Conservation (phyloP, 495 filamentous ascomycete species). For the Parmelia sp. region DNA sequence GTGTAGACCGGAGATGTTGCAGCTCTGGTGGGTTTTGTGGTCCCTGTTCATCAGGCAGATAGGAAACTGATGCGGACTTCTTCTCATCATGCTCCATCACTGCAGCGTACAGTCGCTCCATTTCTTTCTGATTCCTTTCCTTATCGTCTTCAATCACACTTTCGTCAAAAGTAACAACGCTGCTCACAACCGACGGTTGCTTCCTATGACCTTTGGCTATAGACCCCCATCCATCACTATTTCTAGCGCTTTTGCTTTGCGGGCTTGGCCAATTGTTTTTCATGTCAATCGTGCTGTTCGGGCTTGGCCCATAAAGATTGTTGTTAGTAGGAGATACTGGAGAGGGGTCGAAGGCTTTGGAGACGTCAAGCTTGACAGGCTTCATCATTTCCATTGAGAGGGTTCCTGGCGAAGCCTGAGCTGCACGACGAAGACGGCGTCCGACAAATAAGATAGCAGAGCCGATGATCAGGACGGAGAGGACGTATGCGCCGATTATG, state of each 20-base stretch:
- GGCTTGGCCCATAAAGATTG: conserved; percentile 41
- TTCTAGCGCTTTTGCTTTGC: conserved; percentile 29
- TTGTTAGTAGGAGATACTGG: conserved; percentile 26
- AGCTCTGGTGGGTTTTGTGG: conserved; percentile 27
- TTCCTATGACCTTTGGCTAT: conserved; percentile 33
- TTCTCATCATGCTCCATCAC: conserved; percentile 84
- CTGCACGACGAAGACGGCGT: conserved; percentile 49
- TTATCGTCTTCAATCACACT: conserved; percentile 66
- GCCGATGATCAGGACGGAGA: conserved; percentile 63
- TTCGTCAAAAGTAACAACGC: conserved; percentile 62
- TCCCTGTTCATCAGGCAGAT: conserved; percentile 21
- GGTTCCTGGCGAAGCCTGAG: conserved; percentile 46
- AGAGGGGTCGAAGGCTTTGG: conserved; percentile 31
- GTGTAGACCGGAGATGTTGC: conserved; percentile 27
- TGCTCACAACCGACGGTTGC: conserved; percentile 40
- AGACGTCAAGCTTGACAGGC: conserved; percentile 30
- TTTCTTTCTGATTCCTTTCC: conserved; percentile 64
- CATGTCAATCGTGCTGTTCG: conserved; percentile 34
- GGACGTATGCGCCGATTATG: conserved; percentile 71
- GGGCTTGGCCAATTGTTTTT: conserved; percentile 38
- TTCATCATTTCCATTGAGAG: conserved; percentile 60
- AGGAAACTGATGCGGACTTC: conserved; percentile 41
- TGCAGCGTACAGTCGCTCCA: conserved; percentile 84
- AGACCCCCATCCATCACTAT: conserved; percentile 41
- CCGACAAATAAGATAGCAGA: conserved; percentile 59